Percentiles rank a stretch among this genome's conserved stretches.
Conservation (phyloP, 2,329 filamentous ascomycete species). For the Eutypa lata region DNA sequence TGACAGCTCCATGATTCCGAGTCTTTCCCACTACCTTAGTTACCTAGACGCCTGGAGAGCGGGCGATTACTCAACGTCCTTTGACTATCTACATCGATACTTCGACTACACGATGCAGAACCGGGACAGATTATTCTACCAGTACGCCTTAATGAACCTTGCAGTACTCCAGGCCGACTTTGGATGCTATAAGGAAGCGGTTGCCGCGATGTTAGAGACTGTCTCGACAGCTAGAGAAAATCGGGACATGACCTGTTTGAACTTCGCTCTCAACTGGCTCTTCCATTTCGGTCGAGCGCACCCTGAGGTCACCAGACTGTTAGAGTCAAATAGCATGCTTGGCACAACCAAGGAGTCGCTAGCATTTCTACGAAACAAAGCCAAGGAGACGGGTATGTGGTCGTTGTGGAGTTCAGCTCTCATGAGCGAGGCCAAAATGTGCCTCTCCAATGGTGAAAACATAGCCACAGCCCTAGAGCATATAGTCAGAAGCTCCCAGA, state of each 20-base stretch:
- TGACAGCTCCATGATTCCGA: slow-evolving; percentile 66
- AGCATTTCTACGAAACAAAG: slow-evolving; percentile 78
- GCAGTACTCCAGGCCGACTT: slow-evolving; percentile 94
- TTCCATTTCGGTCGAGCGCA: slow-evolving; percentile 91
- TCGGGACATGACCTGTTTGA: slow-evolving; percentile 86
- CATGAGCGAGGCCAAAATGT: slow-evolving; percentile 80
- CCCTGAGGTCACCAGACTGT: slow-evolving; percentile 67
- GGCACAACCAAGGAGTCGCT: slow-evolving; percentile 79
- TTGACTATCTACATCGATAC: slow-evolving; percentile 89
- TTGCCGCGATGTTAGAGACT: slow-evolving; percentile 92
- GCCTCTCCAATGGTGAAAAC: slow-evolving; percentile 68
- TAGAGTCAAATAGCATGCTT: slow-evolving; percentile 70
- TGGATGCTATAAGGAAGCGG: slow-evolving; percentile 82
- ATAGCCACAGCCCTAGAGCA: slow-evolving; percentile 66
- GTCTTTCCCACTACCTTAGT: slow-evolving; percentile 72
- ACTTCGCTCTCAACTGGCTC: slow-evolving; percentile 93
- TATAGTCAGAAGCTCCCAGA: slow-evolving; percentile 76
- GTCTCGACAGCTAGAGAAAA: slow-evolving; percentile 94
- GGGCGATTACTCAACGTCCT: slow-evolving; percentile 84
- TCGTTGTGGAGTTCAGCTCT: slow-evolving; percentile 78
- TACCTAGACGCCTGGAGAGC: slow-evolving; percentile 92
- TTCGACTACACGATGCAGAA: slow-evolving; percentile 96
- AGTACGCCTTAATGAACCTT: slow-evolving; percentile 90
- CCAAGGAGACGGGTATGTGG: slow-evolving; percentile 84
- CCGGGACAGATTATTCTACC: slow-evolving; percentile 80